Base-by-base conservation (phyloP, 306 rosid genomes). In the Canavalia ensiformis region DNA sequence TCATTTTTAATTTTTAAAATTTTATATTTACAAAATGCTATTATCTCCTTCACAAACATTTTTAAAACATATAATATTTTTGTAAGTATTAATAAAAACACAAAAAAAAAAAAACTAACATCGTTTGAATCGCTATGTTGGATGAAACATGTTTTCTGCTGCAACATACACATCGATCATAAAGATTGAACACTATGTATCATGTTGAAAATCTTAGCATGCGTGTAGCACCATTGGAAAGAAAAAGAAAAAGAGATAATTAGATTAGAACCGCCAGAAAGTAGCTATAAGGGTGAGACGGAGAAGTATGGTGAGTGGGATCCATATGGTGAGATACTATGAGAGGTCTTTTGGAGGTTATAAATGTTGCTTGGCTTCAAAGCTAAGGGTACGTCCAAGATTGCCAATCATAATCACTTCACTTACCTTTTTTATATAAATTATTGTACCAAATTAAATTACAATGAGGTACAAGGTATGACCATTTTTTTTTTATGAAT, bases 311-410 rank as follows among this genome's bases (percentile, higher is more conserved):
- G 88, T 80, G 86, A 87, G 80, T 37, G 42, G 50, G 76, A 84
- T 78, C 82, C 47, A 72, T 46, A 31, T 74, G 30, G 58, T 34
- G 46, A 74, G 50, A 49, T 65, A 42, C 30, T 42, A 9, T 4
- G 34, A 68, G 76, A 56, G n/a, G 46, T 68, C 28, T 31, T 72
- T 29, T 60, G 67, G 82, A 73, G 56, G 59, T 25, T 55, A 81
- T 84, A 49, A 51, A 57, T 90, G 55, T 91, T 42, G 86, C 93
- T 90, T 93, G 83, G 81, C 94, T 89, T 93, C 81, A 49, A 91
- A 90, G 94, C 45, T 54, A 94, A 94, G 92, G 3, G 41, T 69
- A 76, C 55, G 51, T 72, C 83, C 10, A 71, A 77, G 74, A 49
- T 81, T 81, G 51, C 57, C 9, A 68, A 82, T 84, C 84, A 85